Evolutionary conservation across 768 basidiomycete genomes (phyloP).

Genomic region (Trametopsis cervina): DNA sequence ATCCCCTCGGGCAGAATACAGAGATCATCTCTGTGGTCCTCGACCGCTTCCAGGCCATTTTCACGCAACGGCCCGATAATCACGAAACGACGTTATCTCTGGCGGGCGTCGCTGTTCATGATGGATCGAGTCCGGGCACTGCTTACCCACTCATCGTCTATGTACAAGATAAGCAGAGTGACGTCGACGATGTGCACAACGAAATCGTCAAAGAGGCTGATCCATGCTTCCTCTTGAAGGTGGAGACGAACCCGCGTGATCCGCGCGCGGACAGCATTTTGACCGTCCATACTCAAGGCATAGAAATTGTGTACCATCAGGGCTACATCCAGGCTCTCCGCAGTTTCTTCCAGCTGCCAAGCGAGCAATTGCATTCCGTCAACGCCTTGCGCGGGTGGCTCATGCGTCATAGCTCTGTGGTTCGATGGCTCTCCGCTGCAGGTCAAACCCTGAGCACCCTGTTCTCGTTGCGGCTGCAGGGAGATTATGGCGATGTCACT

Average conservation of each 20-base stretch:
- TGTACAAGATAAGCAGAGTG: constrained; percentile 43
- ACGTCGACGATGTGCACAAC: constrained; percentile 4
- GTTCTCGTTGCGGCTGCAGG: background rate
- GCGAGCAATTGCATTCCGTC: constrained; percentile 91
- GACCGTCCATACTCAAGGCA: constrained; percentile 83
- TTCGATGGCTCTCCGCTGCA: background rate
- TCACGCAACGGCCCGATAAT: constrained; percentile 80
- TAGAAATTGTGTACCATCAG: constrained; percentile 95
- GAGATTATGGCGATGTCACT: background rate
- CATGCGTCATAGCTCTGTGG: background rate
- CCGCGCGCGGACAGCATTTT: constrained; percentile 87
- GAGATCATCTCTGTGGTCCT: constrained; percentile 87
- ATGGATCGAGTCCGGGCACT: constrained; percentile 78
- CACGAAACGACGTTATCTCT: constrained; percentile 82
- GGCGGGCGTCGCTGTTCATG: constrained; percentile 80
- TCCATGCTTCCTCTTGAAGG: constrained; percentile 84
- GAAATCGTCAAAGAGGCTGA: constrained; percentile 26
- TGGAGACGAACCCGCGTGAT: constrained; percentile 89
- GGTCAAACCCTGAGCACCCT: background rate
- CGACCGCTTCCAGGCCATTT: constrained; percentile 76
- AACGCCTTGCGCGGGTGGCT: background rate
- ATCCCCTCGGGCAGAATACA: constrained; percentile 53
- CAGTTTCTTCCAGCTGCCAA: constrained; percentile 88
- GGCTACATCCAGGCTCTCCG: constrained; percentile 91
- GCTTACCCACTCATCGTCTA: constrained; percentile 88